These are phyloP conservation scores for Boletellus sp. DNA, from an alignment of 768 basidiomycete genomes.

Conservation along the genomic window DNA sequence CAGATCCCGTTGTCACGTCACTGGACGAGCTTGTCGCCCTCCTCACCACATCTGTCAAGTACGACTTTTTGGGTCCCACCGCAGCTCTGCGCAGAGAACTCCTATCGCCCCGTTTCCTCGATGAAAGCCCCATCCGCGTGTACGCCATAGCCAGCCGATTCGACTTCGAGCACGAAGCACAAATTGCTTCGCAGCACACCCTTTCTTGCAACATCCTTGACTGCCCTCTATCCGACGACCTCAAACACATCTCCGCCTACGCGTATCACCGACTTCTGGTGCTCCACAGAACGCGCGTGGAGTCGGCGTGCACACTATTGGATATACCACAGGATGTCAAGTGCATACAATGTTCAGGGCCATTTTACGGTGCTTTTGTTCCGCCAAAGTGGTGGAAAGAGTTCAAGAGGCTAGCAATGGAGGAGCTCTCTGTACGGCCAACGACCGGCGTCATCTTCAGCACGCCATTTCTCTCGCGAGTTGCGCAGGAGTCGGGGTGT, in stretches of 20 bases:
- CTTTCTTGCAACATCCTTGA: constrained; percentile 52
- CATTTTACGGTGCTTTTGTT: constrained; percentile 39
- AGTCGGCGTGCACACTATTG: constrained; percentile 47
- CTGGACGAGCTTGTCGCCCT: constrained; percentile 52
- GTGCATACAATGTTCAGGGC: constrained; percentile 68
- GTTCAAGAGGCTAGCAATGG: constrained; percentile 53
- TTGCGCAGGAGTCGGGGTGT: constrained; percentile 50
- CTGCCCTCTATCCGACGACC: constrained; percentile 56
- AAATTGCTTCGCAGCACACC: constrained; percentile 56
- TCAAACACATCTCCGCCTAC: constrained; percentile 63
- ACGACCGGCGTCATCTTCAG: constrained; percentile 59
- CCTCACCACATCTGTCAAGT: constrained; percentile 57
- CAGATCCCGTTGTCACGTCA: constrained; percentile 47
- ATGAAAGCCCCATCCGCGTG: constrained; percentile 51
- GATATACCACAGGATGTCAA: constrained; percentile 46
- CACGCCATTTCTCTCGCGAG: constrained; percentile 54
- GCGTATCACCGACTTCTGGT: constrained; percentile 62
- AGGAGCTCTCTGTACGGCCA: constrained; percentile 55
- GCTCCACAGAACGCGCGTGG: constrained; percentile 53
- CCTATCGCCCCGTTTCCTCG: constrained; percentile 46
- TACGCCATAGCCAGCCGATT: constrained; percentile 69
- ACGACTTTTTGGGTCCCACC: constrained; percentile 52
- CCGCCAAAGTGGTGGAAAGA: constrained; percentile 69
- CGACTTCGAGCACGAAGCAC: constrained; percentile 60
- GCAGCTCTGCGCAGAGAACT: constrained; percentile 49